Evolutionary conservation across 129 eudicot species (phyloP).

Genomic region (Saposhnikovia divaricata): DNA sequence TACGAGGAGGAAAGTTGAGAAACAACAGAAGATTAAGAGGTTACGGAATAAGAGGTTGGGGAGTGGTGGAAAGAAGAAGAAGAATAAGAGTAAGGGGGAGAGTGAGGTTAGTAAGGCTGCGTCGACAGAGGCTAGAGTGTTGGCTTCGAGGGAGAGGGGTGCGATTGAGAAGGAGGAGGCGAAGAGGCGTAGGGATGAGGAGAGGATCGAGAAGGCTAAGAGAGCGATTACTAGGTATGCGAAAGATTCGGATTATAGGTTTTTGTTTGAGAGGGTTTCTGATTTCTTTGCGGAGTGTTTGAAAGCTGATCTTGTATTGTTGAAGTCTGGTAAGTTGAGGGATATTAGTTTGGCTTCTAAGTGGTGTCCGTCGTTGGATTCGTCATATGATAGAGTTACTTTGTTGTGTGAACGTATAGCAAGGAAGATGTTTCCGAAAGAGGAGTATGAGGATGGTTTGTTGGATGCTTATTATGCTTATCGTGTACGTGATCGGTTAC

Average conservation of each 20-base stretch:
- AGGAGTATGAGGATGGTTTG: slow-evolving; percentile 5
- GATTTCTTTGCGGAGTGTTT: background rate
- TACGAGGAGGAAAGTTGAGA: background rate
- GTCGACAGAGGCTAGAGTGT: background rate
- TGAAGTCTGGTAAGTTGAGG: background rate
- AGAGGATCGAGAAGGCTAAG: background rate
- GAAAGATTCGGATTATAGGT: background rate
- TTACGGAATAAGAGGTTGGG: background rate
- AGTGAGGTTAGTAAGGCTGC: background rate
- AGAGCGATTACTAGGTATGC: background rate
- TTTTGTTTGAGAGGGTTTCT: background rate
- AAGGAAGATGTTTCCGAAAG: slow-evolving; percentile 14
- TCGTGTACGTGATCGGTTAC: slow-evolving; percentile 8
- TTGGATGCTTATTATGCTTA: slow-evolving; percentile 16
- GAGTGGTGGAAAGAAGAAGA: no score
- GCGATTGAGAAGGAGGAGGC: background rate
- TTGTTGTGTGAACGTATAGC: slow-evolving; percentile 16
- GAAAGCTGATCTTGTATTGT: background rate
- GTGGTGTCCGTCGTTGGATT: slow-evolving; percentile 13
- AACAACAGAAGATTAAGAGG: background rate
- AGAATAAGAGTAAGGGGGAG: background rate
- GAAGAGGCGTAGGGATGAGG: background rate
- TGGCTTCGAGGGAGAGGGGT: slow-evolving; percentile 2
- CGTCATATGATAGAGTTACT: background rate
- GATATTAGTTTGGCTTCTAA: slow-evolving; percentile 9